Base-by-base conservation (phyloP, 768 basidiomycete species). In the Cytidiella melzeri region DNA sequence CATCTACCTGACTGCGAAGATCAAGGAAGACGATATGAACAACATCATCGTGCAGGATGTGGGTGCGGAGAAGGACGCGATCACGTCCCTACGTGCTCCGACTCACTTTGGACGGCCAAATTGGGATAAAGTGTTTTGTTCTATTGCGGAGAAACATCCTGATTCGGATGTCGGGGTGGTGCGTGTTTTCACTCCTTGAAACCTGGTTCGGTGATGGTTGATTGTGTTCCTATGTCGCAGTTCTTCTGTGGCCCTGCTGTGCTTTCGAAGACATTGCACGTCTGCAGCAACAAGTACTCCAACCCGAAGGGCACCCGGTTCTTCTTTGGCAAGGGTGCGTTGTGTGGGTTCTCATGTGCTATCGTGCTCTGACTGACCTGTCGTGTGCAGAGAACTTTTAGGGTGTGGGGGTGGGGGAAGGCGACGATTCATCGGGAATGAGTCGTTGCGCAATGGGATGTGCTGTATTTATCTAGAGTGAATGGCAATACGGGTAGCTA, bases 41-140 rank as follows among this genome's bases (percentile, higher is more conserved):
- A 96, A 95, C 62, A 94, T 96, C 64, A 77, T 93, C 47, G 89
- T 86, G 52, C 87, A 92, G 60, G 92, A 95, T 57, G 92, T 96
- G 30, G 94, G 94, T 45, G 87, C 89, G 1, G 89, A 95, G 53
- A 85, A 83, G 68, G 94, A 97, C 58, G 85, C 92, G 2, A 87
- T 97, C 63, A 95, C 93, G 3, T 76, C 83, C 1, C 73, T 96
- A 10, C 79, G 92, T 19, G 85, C 94, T 0, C 94, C 94, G 0
- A 97, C 94, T 9, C 92, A 95, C 68, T 94, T 87, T 61, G 90
- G 93, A 38, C 70, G 92, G 51, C 92, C 92, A 13, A 92, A 94
- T 65, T 87, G 84, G 87, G 83, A 85, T 55, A 74, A 77, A 39
- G 80, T 84, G 12, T 89, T 87, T 67, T 61, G 69, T 26, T 84